Evolutionary conservation across 176 grass and related monocot genomes (phyloP), one percentile per base, ranked within the genome.

Genomic region (Alloteropsis semialata): DNA sequence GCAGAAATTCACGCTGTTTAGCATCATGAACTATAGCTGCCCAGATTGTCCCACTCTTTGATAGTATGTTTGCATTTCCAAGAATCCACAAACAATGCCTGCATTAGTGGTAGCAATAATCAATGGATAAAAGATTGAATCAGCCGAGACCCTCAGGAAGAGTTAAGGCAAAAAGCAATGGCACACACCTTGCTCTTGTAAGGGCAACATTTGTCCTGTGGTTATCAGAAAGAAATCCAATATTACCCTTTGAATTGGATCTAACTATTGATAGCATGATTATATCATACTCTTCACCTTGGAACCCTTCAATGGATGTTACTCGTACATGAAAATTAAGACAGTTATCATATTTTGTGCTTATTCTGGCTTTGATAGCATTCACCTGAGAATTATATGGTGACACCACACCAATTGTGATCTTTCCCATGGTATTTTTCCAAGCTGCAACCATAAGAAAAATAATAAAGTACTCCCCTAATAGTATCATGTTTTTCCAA

Each of bases 11-110:
- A 30, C 81, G 83, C 50, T 81, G 48, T 15, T 54, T 54, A 54
- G 91, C 91, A 78, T 93, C 84, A 74, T 24, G 37, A 78, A 93
- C 72, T 42, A 97, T 51, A 4, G 89, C 81, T 42, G 44, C 71
- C 94, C 94, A 97, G 18, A 97, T 42, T 6, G 94, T 87, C 10
- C 30, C 81, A 77, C 94, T 89, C 65, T 64, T 42, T 6, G 16
- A 46, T 42, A 97, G 65, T 17, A 89, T 89, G 45, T 44, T 68
- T 43, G 81, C 77, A 87, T 91, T 93, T 65, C 91, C 94, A 18
- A 93, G 62, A 74, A 97, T 87, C 94, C 91, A 97, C 43, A 97
- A 84, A 60, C 87, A 93, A 54, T 97, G 91, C 74, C 94, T 93
- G 70, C 46, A 97, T 66, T 21, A 83, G 30, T 22, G 18, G 19